Percentiles rank a stretch among this genome's conserved stretches.
phyloP scores from a whole-genome alignment of 345 rosid species.

The Litchi chinensis region DNA sequence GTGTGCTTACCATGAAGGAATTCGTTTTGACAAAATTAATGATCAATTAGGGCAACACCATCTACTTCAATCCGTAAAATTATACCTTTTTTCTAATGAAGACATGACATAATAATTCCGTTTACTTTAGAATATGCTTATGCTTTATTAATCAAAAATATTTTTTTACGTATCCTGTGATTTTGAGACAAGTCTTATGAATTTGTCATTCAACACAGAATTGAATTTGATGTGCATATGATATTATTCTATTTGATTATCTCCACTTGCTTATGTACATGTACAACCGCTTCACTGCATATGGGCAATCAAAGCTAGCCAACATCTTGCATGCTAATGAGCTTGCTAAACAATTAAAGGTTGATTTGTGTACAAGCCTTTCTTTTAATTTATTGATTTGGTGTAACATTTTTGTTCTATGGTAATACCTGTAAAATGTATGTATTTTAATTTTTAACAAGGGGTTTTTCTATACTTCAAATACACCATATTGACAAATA shows the following conservation, averaged over 20 bases:
- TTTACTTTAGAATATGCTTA: no score
- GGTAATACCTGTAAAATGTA: no score
- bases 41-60: conserved; percentile 53
- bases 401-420: not conserved
- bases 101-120: no score
- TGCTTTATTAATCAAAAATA: no score
- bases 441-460: no score
- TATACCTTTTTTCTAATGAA: no score
- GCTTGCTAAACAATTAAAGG: conserved; percentile 72
- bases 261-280: conserved; percentile 31
- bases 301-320: conserved; percentile 73
- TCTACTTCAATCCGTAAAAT: not conserved
- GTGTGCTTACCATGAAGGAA: conserved; percentile 51
- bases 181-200: not conserved
- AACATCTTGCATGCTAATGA: conserved; percentile 77
- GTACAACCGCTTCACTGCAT: conserved; percentile 50
- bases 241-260: not conserved
- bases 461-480: no score
- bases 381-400: not conserved
- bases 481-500: not conserved
- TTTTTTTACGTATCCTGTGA: not conserved
- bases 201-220: no score
- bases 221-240: not conserved
- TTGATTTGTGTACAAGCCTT: conserved; percentile 1
- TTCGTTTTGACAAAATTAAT: conserved; percentile 58